These are phyloP conservation scores for Stagonosporopsis rhizophila DNA, from an alignment of 2,329 filamentous ascomycete species.

Conservation along the genomic window DNA sequence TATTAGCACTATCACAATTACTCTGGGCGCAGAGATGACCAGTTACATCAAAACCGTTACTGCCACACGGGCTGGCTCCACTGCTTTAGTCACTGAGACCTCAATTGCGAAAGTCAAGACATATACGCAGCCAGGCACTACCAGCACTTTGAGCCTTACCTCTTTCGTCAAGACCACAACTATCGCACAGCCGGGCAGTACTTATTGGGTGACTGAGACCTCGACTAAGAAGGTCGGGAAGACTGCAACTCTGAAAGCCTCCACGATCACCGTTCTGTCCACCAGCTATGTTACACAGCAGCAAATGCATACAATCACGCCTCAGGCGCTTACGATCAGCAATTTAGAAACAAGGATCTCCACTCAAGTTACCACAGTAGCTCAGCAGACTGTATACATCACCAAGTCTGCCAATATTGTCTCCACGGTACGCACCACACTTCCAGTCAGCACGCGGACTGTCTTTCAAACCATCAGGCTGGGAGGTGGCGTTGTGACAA, in stretches of 20 bases:
- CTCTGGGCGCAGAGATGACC: conserved; percentile 33
- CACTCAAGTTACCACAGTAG: conserved; percentile 15
- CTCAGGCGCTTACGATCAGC: conserved; percentile 27
- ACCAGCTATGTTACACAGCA: conserved; percentile 20
- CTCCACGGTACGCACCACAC: conserved; percentile 28
- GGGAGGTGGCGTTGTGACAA: conserved; percentile 19
- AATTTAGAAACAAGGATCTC: conserved; percentile 24
- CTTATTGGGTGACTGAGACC: conserved; percentile 22
- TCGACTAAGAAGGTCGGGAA: conserved; percentile 27
- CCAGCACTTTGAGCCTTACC: conserved; percentile 28
- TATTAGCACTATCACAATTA: conserved; percentile 31
- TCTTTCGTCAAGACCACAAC: conserved; percentile 32
- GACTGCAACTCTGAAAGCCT: conserved; percentile 27
- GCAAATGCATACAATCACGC: conserved; percentile 24
- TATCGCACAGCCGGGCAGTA: conserved; percentile 33
- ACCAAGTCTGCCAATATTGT: conserved; percentile 23
- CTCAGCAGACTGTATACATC: conserved; percentile 20
- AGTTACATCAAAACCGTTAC: conserved; percentile 28
- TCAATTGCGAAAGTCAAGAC: conserved; percentile 21
- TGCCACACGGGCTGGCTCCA: conserved; percentile 23
- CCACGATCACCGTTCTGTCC: conserved; percentile 22
- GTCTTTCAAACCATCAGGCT: conserved; percentile 20
- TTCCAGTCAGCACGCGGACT: conserved; percentile 27
- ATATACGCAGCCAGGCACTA: conserved; percentile 19
- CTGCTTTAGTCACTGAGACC: conserved; percentile 21